Conservation (phyloP, 192 early-diverging fungal species). For the Coemansia nantahalensis region DNA sequence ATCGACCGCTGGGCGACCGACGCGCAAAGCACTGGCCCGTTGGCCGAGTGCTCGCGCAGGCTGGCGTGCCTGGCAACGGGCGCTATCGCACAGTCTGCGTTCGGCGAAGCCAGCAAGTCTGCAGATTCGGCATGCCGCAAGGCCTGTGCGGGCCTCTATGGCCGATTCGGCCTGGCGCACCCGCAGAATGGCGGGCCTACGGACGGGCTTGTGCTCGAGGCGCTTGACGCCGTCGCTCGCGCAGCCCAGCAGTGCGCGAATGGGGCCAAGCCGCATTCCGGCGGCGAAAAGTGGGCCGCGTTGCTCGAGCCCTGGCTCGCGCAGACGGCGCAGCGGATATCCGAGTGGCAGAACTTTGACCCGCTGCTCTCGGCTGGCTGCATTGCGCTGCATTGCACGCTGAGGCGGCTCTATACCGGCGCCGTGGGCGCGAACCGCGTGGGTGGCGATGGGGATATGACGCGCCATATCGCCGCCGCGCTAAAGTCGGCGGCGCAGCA, state of each 20-base stretch:
- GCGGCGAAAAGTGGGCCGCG: slow-evolving; percentile 17
- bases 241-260: slow-evolving; percentile 8
- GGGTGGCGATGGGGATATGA: background rate
- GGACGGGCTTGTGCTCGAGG: slow-evolving; percentile 13
- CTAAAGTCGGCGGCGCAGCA: background rate
- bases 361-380: background rate
- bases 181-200: background rate
- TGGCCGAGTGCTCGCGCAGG: slow-evolving; percentile 12
- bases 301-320: slow-evolving; percentile 15
- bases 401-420: background rate
- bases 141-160: slow-evolving; percentile 13
- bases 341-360: background rate
- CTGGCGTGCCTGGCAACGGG: slow-evolving; percentile 8
- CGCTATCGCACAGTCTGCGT: slow-evolving; percentile 16
- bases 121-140: slow-evolving; percentile 22
- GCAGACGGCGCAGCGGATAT: background rate
- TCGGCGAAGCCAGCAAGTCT: slow-evolving; percentile 5
- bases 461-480: background rate
- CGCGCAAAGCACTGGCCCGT: background rate
- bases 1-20: slow-evolving; percentile 17
- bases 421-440: background rate
- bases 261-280: slow-evolving; percentile 1
- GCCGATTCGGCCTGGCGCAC: background rate
- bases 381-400: background rate
- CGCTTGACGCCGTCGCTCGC: slow-evolving; percentile 13